phyloP scores from a whole-genome alignment of 108 stramenopile species.

The Seminavis robusta region DNA sequence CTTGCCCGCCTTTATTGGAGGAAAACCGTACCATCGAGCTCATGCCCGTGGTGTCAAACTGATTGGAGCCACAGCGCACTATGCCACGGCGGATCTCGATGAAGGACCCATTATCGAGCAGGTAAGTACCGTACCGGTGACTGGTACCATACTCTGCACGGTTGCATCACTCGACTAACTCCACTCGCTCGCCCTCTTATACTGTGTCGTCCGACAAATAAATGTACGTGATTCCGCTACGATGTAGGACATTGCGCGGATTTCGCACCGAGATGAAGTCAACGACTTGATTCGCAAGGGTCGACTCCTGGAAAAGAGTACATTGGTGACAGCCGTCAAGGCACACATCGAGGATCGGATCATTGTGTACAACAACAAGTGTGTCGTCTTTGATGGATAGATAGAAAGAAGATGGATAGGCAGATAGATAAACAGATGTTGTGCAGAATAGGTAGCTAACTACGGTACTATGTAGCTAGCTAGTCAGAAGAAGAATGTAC shows the following conservation, averaged over 20 bases:
- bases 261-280: conserved; percentile 64
- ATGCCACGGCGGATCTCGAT: conserved; percentile 37
- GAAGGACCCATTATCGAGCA: conserved; percentile 55
- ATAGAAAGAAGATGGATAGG: neutral
- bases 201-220: no score
- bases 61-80: conserved; percentile 43
- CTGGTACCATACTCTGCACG: no score
- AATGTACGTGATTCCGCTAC: no score
- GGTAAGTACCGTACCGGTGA: conserved; percentile 1
- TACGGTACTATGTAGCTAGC: no score
- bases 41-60: conserved; percentile 47
- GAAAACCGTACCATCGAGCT: conserved; percentile 42
- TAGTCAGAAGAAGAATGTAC: no score
- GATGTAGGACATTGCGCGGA: neutral
- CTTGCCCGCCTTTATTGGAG: conserved; percentile 48
- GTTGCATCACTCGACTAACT: no score
- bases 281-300: conserved; percentile 64
- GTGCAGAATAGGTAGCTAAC: no score
- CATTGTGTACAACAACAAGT: conserved; percentile 66
- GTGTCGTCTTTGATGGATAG: conserved; percentile 54
- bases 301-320: conserved; percentile 51
- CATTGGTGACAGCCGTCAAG: conserved; percentile 58
- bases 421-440: no score
- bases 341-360: conserved; percentile 71
- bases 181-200: no score